phyloP scores from a whole-genome alignment of 805 yeast genomes.

The Ogataea chonburiensis region DNA sequence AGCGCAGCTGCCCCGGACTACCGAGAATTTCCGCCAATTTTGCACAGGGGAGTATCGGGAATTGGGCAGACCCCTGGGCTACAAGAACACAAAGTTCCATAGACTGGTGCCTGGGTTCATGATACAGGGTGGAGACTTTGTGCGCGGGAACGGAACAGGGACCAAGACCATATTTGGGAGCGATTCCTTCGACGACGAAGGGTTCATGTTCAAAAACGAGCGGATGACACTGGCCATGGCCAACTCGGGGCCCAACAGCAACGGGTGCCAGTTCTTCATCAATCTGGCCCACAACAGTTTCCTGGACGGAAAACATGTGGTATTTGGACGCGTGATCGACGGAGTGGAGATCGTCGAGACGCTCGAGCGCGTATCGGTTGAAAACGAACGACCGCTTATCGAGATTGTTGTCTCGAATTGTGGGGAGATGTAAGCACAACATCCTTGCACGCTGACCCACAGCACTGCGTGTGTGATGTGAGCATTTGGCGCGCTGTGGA shows the following conservation, averaged over 20 bases:
- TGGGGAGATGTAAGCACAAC: slow-evolving; percentile 25
- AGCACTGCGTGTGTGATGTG: no score
- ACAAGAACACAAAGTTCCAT: slow-evolving; percentile 40
- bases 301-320: slow-evolving; percentile 48
- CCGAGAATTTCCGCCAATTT: slow-evolving; percentile 52
- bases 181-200: slow-evolving; percentile 44
- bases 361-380: slow-evolving; percentile 28
- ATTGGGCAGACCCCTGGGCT: slow-evolving; percentile 42
- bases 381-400: slow-evolving; percentile 22
- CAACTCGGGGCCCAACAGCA: slow-evolving; percentile 44
- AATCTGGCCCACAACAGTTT: slow-evolving; percentile 35
- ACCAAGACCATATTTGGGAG: slow-evolving; percentile 41
- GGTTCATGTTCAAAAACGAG: slow-evolving; percentile 35
- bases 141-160: slow-evolving; percentile 46
- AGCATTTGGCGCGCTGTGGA: no score
- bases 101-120: slow-evolving; percentile 44
- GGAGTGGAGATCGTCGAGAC: slow-evolving; percentile 37
- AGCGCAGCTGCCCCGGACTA: slow-evolving; percentile 42
- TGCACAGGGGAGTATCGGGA: slow-evolving; percentile 49
- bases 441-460: slow-evolving; percentile 2
- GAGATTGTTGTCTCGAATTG: slow-evolving; percentile 24
- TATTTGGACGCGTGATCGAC: slow-evolving; percentile 47
- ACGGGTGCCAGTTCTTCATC: slow-evolving; percentile 48
- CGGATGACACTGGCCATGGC: slow-evolving; percentile 38
- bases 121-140: slow-evolving; percentile 35